These are phyloP conservation scores for Penicillium silybi DNA, from an alignment of 495 filamentous ascomycete genomes.

Conservation along the genomic window DNA sequence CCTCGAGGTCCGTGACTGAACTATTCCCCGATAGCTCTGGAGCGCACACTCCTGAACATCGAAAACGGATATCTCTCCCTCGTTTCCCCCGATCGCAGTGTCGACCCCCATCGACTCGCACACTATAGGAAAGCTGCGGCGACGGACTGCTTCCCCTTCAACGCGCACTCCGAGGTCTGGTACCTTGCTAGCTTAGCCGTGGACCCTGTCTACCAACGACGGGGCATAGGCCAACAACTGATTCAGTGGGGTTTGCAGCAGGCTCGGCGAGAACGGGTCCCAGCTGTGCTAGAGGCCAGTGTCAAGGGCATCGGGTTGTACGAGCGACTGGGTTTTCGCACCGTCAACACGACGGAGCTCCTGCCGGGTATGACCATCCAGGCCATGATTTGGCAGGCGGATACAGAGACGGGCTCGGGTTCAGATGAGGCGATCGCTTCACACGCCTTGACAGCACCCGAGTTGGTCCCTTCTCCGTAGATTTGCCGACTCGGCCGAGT, in stretches of 20 bases:
- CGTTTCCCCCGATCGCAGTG: constrained; percentile 11
- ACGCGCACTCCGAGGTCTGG: constrained; percentile 1
- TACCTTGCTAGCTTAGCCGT: constrained; percentile 22
- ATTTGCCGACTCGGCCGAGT: not conserved
- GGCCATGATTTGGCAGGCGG: constrained; percentile 7
- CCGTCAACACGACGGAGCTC: not conserved
- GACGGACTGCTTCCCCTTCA: constrained; percentile 9
- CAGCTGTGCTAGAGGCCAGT: constrained; percentile 6
- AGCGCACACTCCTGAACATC: constrained; percentile 1
- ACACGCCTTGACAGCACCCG: too few species aligned
- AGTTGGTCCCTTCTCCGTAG: not conserved
- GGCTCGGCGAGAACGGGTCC: constrained; percentile 5
- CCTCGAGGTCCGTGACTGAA: not conserved
- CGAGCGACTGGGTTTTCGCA: constrained; percentile 4
- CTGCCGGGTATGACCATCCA: not conserved
- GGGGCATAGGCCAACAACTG: constrained; percentile 25
- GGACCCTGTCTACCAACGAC: constrained; percentile 18
- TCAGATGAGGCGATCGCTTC: not conserved
- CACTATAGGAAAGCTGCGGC: not conserved
- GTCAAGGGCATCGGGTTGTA: constrained; percentile 3
- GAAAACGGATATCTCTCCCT: constrained; percentile 1
- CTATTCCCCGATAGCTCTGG: constrained; percentile 1
- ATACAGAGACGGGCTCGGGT: too few species aligned
- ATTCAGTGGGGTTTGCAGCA: constrained; percentile 24
- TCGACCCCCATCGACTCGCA: constrained; percentile 5